phyloP scores from a whole-genome alignment of 2,329 filamentous ascomycete species.

The Beauveria bassiana region DNA sequence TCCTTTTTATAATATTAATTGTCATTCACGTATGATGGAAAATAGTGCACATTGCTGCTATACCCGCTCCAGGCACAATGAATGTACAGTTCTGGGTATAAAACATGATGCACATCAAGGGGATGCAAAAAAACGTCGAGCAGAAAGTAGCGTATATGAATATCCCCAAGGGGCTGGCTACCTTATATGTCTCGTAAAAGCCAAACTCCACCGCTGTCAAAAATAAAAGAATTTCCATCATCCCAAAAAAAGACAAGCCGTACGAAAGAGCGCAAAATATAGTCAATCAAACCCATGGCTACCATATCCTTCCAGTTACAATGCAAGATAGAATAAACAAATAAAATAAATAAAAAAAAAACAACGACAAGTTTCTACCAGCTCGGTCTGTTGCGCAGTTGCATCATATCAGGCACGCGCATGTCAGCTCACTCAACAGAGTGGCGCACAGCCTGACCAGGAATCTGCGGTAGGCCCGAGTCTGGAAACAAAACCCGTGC shows the following conservation, averaged over 20 bases:
- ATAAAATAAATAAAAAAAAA: neutral
- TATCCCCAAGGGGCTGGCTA: neutral
- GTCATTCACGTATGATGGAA: neutral
- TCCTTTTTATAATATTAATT: conserved; percentile 40
- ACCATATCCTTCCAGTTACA: conserved; percentile 5
- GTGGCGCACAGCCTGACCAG: neutral
- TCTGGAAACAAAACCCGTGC: neutral
- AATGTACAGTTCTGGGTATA: neutral
- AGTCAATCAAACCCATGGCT: neutral
- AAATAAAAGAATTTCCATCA: conserved; percentile 12
- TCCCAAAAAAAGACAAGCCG: neutral
- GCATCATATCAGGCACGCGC: neutral
- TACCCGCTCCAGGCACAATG: neutral
- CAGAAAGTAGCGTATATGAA: conserved; percentile 7
- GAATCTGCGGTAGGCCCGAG: neutral
- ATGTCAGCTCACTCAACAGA: neutral
- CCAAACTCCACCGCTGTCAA: conserved; percentile 15
- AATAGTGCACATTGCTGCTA: neutral
- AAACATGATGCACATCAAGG: neutral
- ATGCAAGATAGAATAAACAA: neutral
- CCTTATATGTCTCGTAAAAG: conserved; percentile 2
- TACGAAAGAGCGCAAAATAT: neutral
- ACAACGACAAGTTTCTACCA: neutral
- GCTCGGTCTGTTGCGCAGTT: neutral
- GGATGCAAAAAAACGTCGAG: neutral